Conservation (phyloP, 805 yeast species). For the Zygosaccharomyces gambellarensis region DNA sequence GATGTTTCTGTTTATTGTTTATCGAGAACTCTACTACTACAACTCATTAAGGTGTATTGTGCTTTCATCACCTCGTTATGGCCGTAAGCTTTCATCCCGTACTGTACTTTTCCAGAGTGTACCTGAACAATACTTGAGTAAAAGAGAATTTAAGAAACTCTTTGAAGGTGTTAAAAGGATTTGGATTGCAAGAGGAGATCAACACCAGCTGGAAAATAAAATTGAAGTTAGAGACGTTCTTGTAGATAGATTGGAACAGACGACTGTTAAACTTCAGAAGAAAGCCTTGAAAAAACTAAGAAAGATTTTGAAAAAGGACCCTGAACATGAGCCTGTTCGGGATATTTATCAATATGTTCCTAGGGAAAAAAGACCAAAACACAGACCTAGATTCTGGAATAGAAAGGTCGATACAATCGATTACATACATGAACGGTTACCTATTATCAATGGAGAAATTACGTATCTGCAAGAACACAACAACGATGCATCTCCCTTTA, state of each 20-base stretch:
- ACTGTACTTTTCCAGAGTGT: constrained; percentile 82
- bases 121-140: constrained; percentile 68
- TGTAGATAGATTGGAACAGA: constrained; percentile 60
- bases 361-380: constrained; percentile 61
- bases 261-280: constrained; percentile 53
- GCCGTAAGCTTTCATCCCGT: constrained; percentile 67
- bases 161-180: constrained; percentile 80
- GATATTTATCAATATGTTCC: constrained; percentile 58
- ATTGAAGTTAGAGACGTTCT: constrained; percentile 56
- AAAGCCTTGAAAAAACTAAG: constrained; percentile 56
- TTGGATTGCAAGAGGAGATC: constrained; percentile 67
- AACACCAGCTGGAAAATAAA: constrained; percentile 47
- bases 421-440: constrained; percentile 52
- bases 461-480: constrained; percentile 48
- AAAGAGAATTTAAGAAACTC: constrained; percentile 63
- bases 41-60: constrained; percentile 72
- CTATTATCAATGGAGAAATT: constrained; percentile 53
- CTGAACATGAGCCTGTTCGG: constrained; percentile 38
- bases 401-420: constrained; percentile 61
- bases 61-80: constrained; percentile 75
- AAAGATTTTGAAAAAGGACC: constrained; percentile 63
- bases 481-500: constrained; percentile 54
- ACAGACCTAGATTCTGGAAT: constrained; percentile 45
- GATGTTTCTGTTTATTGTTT: constrained; percentile 61
- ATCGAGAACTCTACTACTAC: constrained; percentile 77